A percentile compares a stretch with the other conserved stretches of the same genome.
These are phyloP conservation scores for Hyaloscypha bicolor DNA, from an alignment of 495 filamentous ascomycete genomes.

Conservation along the genomic window DNA sequence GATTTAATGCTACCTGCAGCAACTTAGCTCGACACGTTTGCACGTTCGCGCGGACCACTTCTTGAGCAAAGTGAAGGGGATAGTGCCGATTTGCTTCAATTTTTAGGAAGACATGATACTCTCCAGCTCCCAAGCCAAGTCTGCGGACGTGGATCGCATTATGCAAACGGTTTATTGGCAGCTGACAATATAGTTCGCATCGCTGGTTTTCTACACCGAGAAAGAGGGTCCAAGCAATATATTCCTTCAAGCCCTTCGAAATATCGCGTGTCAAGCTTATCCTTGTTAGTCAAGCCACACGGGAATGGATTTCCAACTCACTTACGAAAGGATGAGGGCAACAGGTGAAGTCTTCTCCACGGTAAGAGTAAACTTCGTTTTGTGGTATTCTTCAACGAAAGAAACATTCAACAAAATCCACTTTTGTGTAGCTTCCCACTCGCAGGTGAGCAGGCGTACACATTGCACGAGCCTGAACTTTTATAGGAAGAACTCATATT, in stretches of 20 bases:
- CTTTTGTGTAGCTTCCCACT: slow-evolving; percentile 80
- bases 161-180: slow-evolving; percentile 48
- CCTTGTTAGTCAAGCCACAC: too few species aligned
- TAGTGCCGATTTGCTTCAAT: slow-evolving; percentile 63
- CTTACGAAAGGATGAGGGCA: slow-evolving; percentile 68
- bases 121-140: slow-evolving; percentile 79
- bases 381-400: slow-evolving; percentile 83
- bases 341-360: slow-evolving; percentile 68
- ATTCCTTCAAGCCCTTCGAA: slow-evolving; percentile 80
- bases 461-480: slow-evolving; percentile 84
- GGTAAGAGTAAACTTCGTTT: slow-evolving; percentile 76
- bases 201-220: slow-evolving; percentile 75
- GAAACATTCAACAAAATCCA: slow-evolving; percentile 87
- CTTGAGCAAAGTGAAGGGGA: slow-evolving; percentile 58
- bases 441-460: slow-evolving; percentile 76
- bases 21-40: slow-evolving; percentile 73
- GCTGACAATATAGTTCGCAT: slow-evolving; percentile 81
- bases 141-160: slow-evolving; percentile 74
- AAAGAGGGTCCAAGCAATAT: slow-evolving; percentile 81
- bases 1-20: slow-evolving; percentile 74
- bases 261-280: slow-evolving; percentile 78
- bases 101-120: slow-evolving; percentile 78
- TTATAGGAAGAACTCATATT: slow-evolving; percentile 78
- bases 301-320: too few species aligned
- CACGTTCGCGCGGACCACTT: slow-evolving; percentile 67